Percentiles rank a stretch among this genome's conserved stretches.
Conservation (phyloP, 2,329 filamentous ascomycete species). For the Xylariaceae sp. region DNA sequence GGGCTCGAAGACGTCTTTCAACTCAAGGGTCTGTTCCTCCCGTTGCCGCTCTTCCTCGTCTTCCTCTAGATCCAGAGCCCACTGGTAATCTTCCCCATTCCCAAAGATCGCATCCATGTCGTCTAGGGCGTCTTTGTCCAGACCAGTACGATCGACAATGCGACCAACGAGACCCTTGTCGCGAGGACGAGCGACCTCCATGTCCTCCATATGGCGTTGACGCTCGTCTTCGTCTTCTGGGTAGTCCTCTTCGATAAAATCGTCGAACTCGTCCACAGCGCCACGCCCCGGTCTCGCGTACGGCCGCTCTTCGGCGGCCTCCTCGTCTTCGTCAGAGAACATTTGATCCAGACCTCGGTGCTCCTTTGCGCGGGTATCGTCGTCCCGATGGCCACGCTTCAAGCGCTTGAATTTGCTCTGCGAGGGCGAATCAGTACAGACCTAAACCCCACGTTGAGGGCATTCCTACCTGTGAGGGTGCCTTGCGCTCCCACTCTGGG, state of each 20-base stretch:
- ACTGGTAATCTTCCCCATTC: constrained; percentile 91
- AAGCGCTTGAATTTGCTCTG: constrained; percentile 93
- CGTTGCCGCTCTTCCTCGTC: constrained; percentile 72
- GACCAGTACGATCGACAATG: constrained; percentile 70
- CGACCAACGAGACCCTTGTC: constrained; percentile 60
- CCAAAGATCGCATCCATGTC: constrained; percentile 97
- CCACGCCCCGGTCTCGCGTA: constrained; percentile 46
- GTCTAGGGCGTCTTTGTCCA: constrained; percentile 88
- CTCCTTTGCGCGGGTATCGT: constrained; percentile 56
- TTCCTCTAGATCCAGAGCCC: constrained; percentile 84
- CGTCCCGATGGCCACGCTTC: constrained; percentile 80
- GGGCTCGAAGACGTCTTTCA: constrained; percentile 97
- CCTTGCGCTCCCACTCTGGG: constrained; percentile 60
- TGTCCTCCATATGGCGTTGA: constrained; percentile 70
- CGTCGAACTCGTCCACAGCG: constrained; percentile 74
- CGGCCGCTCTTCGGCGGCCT: constrained; percentile 47
- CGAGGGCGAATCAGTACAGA: constrained; percentile 7
- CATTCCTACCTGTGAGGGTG: constrained; percentile 62
- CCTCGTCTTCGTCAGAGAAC: constrained; percentile 90
- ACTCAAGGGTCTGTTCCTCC: constrained; percentile 76
- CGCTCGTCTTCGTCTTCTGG: constrained; percentile 78
- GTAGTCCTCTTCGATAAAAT: constrained; percentile 96
- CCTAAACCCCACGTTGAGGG: neutral
- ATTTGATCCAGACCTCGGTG: constrained; percentile 80
- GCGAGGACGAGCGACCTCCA: constrained; percentile 77